A percentile compares a stretch with the other conserved stretches of the same genome.
Conservation (phyloP, 805 yeast genomes). For the Saccharomycopsis microspora region DNA sequence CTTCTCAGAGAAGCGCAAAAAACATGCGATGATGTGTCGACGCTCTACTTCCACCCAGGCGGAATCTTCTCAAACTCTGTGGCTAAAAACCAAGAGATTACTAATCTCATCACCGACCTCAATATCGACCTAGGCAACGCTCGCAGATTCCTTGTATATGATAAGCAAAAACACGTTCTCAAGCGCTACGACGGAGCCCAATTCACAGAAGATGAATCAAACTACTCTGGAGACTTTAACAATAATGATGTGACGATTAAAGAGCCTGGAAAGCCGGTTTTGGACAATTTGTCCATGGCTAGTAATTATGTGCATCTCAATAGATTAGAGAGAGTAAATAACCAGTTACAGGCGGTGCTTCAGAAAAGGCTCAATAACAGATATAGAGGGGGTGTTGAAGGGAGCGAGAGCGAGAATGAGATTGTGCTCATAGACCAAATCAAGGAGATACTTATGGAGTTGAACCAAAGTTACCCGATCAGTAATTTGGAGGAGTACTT, state of each 20-base stretch:
- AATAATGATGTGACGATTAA: conserved; percentile 11
- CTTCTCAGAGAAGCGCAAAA: background rate
- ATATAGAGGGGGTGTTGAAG: background rate
- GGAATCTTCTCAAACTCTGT: conserved; percentile 14
- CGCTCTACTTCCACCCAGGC: conserved; percentile 7
- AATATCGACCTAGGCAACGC: conserved; percentile 5
- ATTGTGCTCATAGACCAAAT: conserved; percentile 2
- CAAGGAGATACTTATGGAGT: conserved; percentile 6
- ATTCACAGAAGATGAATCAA: conserved; percentile 3
- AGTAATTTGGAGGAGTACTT: conserved; percentile 9
- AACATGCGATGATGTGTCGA: background rate
- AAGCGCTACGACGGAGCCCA: conserved; percentile 9
- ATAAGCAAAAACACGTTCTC: background rate
- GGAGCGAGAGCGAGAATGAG: background rate
- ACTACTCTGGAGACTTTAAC: conserved; percentile 4
- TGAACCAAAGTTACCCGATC: conserved; percentile 14
- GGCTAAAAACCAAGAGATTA: conserved; percentile 12
- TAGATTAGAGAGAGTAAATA: background rate
- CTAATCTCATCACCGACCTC: conserved; percentile 14
- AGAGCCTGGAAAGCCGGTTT: conserved; percentile 3
- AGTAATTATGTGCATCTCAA: conserved; percentile 5
- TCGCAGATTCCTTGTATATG: conserved; percentile 5
- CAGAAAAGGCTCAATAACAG: background rate
- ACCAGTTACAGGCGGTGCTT: background rate
- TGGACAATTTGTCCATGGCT: conserved; percentile 8